Evolutionary conservation across 2,329 filamentous ascomycete genomes (phyloP), one percentile per base, ranked within the genome.

Genomic region (Lachnellula arida): DNA sequence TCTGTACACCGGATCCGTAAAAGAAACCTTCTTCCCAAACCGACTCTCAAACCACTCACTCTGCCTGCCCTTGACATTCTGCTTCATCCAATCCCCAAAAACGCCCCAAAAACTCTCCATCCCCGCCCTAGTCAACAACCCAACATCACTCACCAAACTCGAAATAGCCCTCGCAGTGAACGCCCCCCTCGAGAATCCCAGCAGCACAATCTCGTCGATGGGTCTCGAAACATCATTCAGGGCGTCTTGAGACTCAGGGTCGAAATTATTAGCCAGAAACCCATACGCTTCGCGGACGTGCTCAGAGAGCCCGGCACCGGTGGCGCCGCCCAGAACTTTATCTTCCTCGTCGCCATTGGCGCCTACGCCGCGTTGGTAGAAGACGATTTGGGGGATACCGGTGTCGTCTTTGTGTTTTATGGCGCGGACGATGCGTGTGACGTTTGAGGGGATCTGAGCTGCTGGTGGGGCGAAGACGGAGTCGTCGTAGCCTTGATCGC

Each of bases 281-380:
- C 70, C 70, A 60, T 79, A 80, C 6, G 75, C 75, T 64, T 78
- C 76, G 19, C 74, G 71, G 25, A 79, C 72, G 59, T 79, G 64
- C 40, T 82, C 79, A 25, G 76, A 73, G 48, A 83, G 74, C 2
- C 79, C 79, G n/a, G 73, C 63, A 2, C 80, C 80, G 60, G 81
- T 82, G 2, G 78, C 76, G 49, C 80, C 81, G 3, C 79, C 78
- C 0, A 76, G 73, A 12, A 82, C 55, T 47, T 73, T 72, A 52
- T 81, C 77, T 25, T 80, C 56, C 22, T 73, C 58, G 43, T 76
- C 76, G 60, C 75, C 74, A 2, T 76, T 76, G 12, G 78, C 80
- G n/a, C 82, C 82, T 19, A 84, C 77, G 17, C 82, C 82, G 9
- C 79, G 78, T 64, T 82, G 79, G 64, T 85, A 85, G 61, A 78